phyloP scores from a whole-genome alignment of 176 grass and related monocot species.

The Paspalum vaginatum region DNA sequence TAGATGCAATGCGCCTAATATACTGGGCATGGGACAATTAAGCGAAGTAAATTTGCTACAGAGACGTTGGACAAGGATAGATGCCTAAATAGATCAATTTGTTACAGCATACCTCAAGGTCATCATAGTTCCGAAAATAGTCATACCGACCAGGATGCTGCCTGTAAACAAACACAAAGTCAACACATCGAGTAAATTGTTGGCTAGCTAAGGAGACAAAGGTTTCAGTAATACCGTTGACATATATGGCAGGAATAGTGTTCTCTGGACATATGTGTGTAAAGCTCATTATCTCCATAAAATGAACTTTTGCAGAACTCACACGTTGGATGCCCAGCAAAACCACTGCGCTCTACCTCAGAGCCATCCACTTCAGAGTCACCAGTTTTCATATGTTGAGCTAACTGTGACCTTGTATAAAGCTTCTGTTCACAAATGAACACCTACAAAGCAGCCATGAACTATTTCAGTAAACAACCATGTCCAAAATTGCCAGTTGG shows the following conservation, averaged over 20 bases:
- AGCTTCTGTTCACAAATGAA: conserved; percentile 99
- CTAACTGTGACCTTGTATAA: conserved; percentile 74
- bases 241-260: conserved; percentile 92
- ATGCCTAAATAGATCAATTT: neutral
- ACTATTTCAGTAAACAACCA: conserved; percentile 17
- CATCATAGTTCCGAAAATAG: conserved; percentile 87
- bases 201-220: conserved; percentile 18
- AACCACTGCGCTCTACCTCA: conserved; percentile 87
- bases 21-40: neutral
- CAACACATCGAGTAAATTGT: neutral
- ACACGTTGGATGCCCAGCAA: conserved; percentile 80
- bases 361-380: conserved; percentile 97
- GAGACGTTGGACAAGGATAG: neutral
- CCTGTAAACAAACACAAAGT: conserved; percentile 57
- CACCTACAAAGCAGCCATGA: conserved; percentile 44
- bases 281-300: conserved; percentile 97
- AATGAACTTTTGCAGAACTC: conserved; percentile 76
- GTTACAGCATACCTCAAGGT: conserved; percentile 73
- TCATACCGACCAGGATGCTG: conserved; percentile 74
- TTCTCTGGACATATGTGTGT: conserved; percentile 74
- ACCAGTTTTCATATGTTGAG: conserved; percentile 77
- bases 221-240: conserved; percentile 57
- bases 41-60: neutral
- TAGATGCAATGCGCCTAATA: neutral
- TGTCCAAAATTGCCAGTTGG: neutral